A percentile compares a stretch with the other conserved stretches of the same genome.
These are phyloP conservation scores for Alternaria panax DNA, from an alignment of 2,329 filamentous ascomycete species.

Conservation along the genomic window DNA sequence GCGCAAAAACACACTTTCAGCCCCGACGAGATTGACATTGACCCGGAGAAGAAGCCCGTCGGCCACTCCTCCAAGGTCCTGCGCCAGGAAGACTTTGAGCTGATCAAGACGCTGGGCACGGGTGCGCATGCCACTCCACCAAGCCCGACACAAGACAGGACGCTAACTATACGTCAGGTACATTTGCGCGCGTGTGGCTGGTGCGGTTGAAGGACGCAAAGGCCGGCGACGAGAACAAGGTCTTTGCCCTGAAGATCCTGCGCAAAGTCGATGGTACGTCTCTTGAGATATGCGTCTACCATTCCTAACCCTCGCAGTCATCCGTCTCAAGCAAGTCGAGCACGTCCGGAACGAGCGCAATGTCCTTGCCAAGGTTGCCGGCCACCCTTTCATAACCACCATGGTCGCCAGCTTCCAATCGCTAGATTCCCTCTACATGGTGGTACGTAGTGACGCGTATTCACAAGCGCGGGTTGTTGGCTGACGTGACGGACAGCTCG, in stretches of 20 bases:
- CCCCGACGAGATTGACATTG: conserved; percentile 52
- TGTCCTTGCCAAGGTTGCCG: conserved; percentile 77
- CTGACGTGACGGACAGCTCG: conserved; percentile 59
- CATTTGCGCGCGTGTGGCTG: conserved; percentile 83
- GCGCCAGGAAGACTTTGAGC: conserved; percentile 69
- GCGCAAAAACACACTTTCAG: conserved; percentile 54
- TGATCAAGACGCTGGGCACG: conserved; percentile 78
- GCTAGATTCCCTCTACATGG: conserved; percentile 79
- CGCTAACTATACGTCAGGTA: conserved; percentile 60
- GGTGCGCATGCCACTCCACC: conserved; percentile 56
- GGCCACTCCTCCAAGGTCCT: conserved; percentile 57
- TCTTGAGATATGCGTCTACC: conserved; percentile 11
- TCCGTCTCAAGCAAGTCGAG: conserved; percentile 85
- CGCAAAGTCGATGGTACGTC: conserved; percentile 63
- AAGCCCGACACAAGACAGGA: neutral
- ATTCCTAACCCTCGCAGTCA: conserved; percentile 60
- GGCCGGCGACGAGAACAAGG: conserved; percentile 65
- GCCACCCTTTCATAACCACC: conserved; percentile 83
- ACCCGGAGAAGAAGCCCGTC: conserved; percentile 55
- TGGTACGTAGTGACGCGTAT: conserved; percentile 54
- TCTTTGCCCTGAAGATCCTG: conserved; percentile 84
- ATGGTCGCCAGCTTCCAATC: conserved; percentile 82
- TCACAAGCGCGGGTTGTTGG: neutral
- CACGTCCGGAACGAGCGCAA: conserved; percentile 85
- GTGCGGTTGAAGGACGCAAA: conserved; percentile 67